Evolutionary conservation across 1,284 basidiomycete genomes (phyloP), one percentile per base, ranked within the genome.

Genomic region (Leccinum pallidistipes): DNA sequence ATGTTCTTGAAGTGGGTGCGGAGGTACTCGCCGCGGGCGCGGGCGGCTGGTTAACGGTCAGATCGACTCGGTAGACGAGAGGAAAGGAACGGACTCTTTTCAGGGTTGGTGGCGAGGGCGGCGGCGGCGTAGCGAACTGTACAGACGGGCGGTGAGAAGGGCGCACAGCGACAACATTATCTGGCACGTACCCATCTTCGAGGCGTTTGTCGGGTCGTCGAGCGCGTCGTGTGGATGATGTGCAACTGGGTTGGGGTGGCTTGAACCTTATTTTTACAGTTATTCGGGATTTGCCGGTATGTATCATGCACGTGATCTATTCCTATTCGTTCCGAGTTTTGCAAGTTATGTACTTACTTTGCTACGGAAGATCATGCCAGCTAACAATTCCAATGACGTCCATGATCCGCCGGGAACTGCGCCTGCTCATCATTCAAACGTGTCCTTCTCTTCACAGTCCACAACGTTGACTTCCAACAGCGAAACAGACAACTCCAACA

Each of bases 1-100:
- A 98, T 98, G 88, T 99, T 99, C 92, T 99, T 99, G 90, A 98
- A 99, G 85, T 99, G 97, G 63, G 97, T 97, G 72, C 96, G 93
- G 76, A 98, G 88, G 86, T 98, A 97, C 83, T 96, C 92, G 74
- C 96, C 96, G 75, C 93, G 91, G 66, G 96, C 92, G 76, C 87
- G 91, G 74, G 95, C 89, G 78, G 92, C 94, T 96, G 74, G 10
- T 43, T 56, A 50, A 58, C 45, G 66, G 61, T 58, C 61, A 68
- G 64, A 65, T 64, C 52, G 55, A 49, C 5, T 29, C 0, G 5
- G 38, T 29, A 47, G 50, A 11, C 27, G 50, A 11, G 58, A 55
- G 61, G 55, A 59, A 29, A 59, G 32, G 45, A 47, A 85, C 87
- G 65, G 61, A 95, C 94, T 92, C 85, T 93, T 95, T 87, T 96